Evolutionary conservation across 805 yeast species (phyloP).

Genomic region (Metschnikowia kofuensis): DNA sequence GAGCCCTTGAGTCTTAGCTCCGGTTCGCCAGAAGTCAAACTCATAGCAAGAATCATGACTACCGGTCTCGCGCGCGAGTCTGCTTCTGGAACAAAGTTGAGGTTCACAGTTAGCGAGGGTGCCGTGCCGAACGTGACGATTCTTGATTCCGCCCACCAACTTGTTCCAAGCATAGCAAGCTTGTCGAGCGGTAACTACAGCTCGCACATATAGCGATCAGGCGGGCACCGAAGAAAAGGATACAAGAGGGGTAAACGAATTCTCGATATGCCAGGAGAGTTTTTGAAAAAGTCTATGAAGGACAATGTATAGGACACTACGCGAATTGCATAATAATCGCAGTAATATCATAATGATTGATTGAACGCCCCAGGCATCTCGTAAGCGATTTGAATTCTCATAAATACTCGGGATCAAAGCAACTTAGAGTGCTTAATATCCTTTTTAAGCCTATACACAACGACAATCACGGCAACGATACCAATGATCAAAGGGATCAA

Average conservation of each 20-base stretch:
- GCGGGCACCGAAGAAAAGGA: background rate
- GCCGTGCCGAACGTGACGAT: constrained; percentile 44
- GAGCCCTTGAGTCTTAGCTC: constrained; percentile 46
- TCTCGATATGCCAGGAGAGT: no score
- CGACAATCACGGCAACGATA: constrained; percentile 39
- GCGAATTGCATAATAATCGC: no score
- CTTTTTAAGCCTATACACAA: constrained; percentile 53
- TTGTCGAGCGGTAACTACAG: constrained; percentile 50
- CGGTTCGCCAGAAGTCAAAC: constrained; percentile 42
- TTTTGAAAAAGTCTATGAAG: no score
- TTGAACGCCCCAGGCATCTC: no score
- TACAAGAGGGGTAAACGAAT: background rate
- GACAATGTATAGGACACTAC: no score
- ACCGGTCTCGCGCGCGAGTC: constrained; percentile 68
- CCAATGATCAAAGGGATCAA: constrained; percentile 41
- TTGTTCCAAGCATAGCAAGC: constrained; percentile 46
- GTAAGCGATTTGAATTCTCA: no score
- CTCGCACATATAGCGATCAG: constrained; percentile 19
- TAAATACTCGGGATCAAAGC: constrained; percentile 27
- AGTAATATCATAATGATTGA: no score
- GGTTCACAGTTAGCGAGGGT: constrained; percentile 50
- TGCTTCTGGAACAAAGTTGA: constrained; percentile 68
- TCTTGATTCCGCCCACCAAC: constrained; percentile 24
- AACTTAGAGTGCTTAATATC: constrained; percentile 64
- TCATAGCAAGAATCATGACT: constrained; percentile 85